Percentiles rank a stretch among this genome's conserved stretches.
These are phyloP conservation scores for Picea glauca DNA, from an alignment of 75 land plant species.

Conservation along the genomic window DNA sequence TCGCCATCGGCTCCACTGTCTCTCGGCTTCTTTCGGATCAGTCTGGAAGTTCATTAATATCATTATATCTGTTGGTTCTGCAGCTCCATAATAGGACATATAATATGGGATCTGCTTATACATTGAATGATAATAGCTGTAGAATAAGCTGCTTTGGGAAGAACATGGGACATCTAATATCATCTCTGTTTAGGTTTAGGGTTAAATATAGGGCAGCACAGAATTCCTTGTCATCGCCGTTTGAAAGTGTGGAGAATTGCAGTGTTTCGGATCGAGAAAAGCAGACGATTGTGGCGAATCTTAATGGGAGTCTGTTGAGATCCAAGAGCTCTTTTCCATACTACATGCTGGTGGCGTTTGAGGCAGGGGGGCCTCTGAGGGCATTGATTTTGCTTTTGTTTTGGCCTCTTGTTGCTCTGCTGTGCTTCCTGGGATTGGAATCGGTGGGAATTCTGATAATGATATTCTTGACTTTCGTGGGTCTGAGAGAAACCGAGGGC, in stretches of 20 bases:
- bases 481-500: constrained; percentile 40
- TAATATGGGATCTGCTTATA: too few relatives aligned
- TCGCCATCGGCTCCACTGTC: too few relatives aligned
- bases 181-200: background rate
- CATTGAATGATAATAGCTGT: background rate
- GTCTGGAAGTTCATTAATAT: too few relatives aligned
- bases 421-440: constrained; percentile 24
- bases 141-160: background rate
- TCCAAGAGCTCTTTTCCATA: constrained; percentile 35
- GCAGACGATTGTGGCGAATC: constrained; percentile 10
- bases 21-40: too few relatives aligned
- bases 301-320: constrained; percentile 33
- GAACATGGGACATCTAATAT: background rate
- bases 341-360: constrained; percentile 61
- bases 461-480: constrained; percentile 62
- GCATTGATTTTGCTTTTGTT: constrained; percentile 24
- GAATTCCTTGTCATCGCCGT: background rate
- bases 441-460: constrained; percentile 35
- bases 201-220: background rate
- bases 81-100: background rate
- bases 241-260: background rate
- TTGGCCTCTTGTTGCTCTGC: constrained; percentile 22
- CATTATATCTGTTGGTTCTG: too few relatives aligned
- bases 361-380: constrained; percentile 36
- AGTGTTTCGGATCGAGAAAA: background rate